phyloP scores from a whole-genome alignment of 2,329 filamentous ascomycete species.

The Ilyonectria mors-panacis region DNA sequence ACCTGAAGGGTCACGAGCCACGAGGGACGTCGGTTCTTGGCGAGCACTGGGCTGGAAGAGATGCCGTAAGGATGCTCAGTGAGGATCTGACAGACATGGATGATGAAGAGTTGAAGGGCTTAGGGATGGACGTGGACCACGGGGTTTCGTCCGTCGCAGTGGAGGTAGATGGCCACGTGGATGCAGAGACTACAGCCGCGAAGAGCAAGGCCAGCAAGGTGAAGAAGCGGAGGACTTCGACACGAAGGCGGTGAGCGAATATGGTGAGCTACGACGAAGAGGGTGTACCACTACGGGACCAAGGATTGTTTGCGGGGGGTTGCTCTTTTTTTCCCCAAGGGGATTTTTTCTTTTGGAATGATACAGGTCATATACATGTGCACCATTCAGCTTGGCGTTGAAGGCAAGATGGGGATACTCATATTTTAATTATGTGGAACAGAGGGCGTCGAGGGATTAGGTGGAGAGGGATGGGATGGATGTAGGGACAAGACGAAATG shows the following conservation, averaged over 20 bases:
- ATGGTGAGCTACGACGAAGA: slow-evolving; percentile 6
- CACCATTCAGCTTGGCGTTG: slow-evolving; percentile 47
- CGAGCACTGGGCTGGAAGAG: slow-evolving; percentile 76
- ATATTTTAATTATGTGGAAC: slow-evolving; percentile 38
- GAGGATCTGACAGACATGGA: slow-evolving; percentile 94
- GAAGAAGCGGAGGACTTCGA: slow-evolving; percentile 54
- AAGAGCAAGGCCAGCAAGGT: slow-evolving; percentile 50
- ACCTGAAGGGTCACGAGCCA: slow-evolving; percentile 85
- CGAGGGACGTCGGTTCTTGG: slow-evolving; percentile 84
- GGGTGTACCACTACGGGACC: slow-evolving; percentile 34
- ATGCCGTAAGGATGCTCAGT: slow-evolving; percentile 78
- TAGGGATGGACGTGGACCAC: slow-evolving; percentile 70
- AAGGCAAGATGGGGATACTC: slow-evolving; percentile 38
- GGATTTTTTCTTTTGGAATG: slow-evolving; percentile 34
- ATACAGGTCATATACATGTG: slow-evolving; percentile 41
- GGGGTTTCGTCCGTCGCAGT: slow-evolving; percentile 47
- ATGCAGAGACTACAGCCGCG: slow-evolving; percentile 36
- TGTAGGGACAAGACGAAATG: slow-evolving; percentile 33
- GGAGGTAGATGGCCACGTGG: slow-evolving; percentile 45
- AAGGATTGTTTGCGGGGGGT: slow-evolving; percentile 23
- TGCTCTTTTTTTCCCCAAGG: not conserved
- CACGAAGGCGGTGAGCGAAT: slow-evolving; percentile 51
- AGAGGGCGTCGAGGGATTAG: slow-evolving; percentile 40
- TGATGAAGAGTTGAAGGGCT: slow-evolving; percentile 86
- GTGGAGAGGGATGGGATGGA: slow-evolving; percentile 23